Evolutionary conservation across 352 stramenopile genomes (phyloP).

Genomic region (Phytophthora hybrid): DNA sequence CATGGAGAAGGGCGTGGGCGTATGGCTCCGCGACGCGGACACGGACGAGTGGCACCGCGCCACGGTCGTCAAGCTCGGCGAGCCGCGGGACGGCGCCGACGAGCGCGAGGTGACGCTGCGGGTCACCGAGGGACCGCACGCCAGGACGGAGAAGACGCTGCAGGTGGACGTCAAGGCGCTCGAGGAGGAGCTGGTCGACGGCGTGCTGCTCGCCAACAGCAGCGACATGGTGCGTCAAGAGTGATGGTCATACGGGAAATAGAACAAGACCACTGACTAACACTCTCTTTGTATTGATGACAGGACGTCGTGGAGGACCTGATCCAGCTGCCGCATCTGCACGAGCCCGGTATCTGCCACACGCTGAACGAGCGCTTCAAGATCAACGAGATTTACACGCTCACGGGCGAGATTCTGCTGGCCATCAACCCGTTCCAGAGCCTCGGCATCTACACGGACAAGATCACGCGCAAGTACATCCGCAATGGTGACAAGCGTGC

Average conservation of each 20-base stretch:
- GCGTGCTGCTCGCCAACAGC: conserved; percentile 83
- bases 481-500: conserved; percentile 81
- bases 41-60: conserved; percentile 78
- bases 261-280: conserved; percentile 12
- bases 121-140: conserved; percentile 59
- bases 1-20: conserved; percentile 85
- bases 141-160: conserved; percentile 56
- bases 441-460: conserved; percentile 87
- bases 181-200: conserved; percentile 67
- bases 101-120: conserved; percentile 60
- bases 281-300: conserved; percentile 4
- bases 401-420: conserved; percentile 85
- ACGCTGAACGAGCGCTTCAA: conserved; percentile 93
- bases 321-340: conserved; percentile 93
- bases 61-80: conserved; percentile 57
- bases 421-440: conserved; percentile 92
- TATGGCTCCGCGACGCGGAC: conserved; percentile 77
- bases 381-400: conserved; percentile 95
- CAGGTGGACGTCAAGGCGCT: conserved; percentile 66
- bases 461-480: conserved; percentile 90
- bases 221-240: conserved; percentile 71
- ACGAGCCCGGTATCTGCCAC: conserved; percentile 96
- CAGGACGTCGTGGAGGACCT: conserved; percentile 92
- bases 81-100: conserved; percentile 18
- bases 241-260: conserved; percentile 14